These are phyloP conservation scores for Aspergillus diversus DNA, from an alignment of 495 filamentous ascomycete species.

Conservation along the genomic window DNA sequence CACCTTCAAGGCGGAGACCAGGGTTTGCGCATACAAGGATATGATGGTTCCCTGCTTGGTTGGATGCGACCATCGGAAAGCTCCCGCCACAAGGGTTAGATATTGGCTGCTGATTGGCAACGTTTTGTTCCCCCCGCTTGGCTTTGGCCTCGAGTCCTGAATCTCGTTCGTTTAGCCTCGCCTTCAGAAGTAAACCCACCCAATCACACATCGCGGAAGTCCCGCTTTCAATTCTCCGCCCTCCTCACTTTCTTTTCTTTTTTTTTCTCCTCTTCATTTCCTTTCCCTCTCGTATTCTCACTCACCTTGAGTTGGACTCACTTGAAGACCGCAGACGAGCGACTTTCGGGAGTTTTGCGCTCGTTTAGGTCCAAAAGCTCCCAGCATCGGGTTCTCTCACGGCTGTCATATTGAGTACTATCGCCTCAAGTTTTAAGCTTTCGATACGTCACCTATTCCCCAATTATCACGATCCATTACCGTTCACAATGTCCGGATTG, in stretches of 20 bases:
- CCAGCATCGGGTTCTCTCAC: slow-evolving; percentile 17
- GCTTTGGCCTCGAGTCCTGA: not conserved
- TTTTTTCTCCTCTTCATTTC: slow-evolving; percentile 1
- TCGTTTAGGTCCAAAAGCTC: slow-evolving; percentile 54
- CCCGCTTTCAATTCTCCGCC: not conserved
- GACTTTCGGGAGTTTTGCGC: slow-evolving; percentile 65
- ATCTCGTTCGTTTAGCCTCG: not conserved
- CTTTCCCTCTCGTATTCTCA: slow-evolving; percentile 9
- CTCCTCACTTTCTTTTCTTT: slow-evolving; percentile 15
- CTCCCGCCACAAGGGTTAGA: too few relatives aligned
- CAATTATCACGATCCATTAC: slow-evolving; percentile 14
- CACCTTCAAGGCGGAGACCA: too few relatives aligned
- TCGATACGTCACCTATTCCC: slow-evolving; percentile 10
- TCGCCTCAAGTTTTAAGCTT: slow-evolving; percentile 2
- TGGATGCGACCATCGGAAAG: too few relatives aligned
- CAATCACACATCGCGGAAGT: not conserved
- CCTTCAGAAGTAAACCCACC: not conserved
- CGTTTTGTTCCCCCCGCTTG: not conserved
- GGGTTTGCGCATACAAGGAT: too few relatives aligned
- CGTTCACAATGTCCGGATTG: slow-evolving; percentile 29
- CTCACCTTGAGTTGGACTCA: slow-evolving; percentile 3
- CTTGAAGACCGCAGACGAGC: slow-evolving; percentile 41
- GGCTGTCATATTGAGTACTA: too few relatives aligned
- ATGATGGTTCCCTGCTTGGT: too few relatives aligned
- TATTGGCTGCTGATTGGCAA: too few relatives aligned